Evolutionary conservation across 1,139 yeast species (phyloP), one percentile per base, ranked within the genome.

Genomic region (Protomyces pachydermus): DNA sequence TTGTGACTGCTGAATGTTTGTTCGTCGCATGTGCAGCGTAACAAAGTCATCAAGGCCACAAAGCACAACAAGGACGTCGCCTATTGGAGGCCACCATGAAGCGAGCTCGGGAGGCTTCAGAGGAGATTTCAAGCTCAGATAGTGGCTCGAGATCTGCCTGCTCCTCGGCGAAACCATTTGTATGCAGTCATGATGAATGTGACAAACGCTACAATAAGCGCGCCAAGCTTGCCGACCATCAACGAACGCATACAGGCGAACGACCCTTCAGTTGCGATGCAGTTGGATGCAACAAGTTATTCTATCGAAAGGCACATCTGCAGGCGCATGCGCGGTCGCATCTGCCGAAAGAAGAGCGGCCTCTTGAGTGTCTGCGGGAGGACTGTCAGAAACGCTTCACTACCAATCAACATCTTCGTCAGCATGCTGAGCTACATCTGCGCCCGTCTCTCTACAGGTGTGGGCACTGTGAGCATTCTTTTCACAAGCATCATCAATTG

Each of bases 341-440:
- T 42, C 45, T 58, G 20, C 52, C 62, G 28, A 77, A 82, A 4
- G 80, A 78, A 1, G 82, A 80, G 16, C 88, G 88, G 71, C 97
- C 97, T 0, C 86, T 81, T 71, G 82, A 80, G 64, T 93, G 99
- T 50, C 37, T 35, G 9, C 42, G 34, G 71, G 76, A 84, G 0
- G 75, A 80, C 0, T 93, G 99, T 74, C 86, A 86, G 1, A 90
- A 90, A 73, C 96, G 97, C 1, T 87, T 89, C 65, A 87, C 86
- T 67, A 82, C 96, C 0, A 75, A 76, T 58, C 98, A 93, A 75
- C 98, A 91, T 73, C 77, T 91, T 68, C 83, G 82, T 69, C 80
- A 97, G 65, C 99, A 93, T 72, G 91, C 54, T 48, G 65, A 45
- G 53, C 66, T 68, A 18, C 71, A 68, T 56, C 58, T 54, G 28